Evolutionary conservation across 306 rosid genomes (phyloP), one percentile per base, ranked within the genome.

Genomic region (Trifolium subterraneum): DNA sequence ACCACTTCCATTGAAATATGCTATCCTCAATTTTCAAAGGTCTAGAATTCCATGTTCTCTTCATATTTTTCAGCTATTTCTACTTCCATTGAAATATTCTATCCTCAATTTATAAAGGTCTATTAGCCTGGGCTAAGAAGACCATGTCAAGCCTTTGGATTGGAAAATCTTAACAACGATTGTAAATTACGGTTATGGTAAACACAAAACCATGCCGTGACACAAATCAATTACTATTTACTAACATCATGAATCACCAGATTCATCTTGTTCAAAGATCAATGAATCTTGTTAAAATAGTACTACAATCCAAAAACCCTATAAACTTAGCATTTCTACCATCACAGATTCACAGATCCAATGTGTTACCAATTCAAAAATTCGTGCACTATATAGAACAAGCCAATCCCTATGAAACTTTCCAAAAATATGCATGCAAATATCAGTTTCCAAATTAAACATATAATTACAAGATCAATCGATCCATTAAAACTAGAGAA

Each of bases 361-460:
- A 25, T 25, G 25, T 25, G 29, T 25, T 25, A 47, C 33, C 31
- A 55, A 22, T 55, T 2, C 3, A 10, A 51, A 16, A 51, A 51
- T 16, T 16, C 5, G 20, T 18, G 58, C 25, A 25, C 3, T 25
- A 25, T 2, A 25, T 25, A 25, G 29, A 25, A 25, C 29, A 25
- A 25, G 2, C 29, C 29, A 9, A 50, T 7, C 12, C 11, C 1
- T 5, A 33, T 33, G 36, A 33, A 33, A 33, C 36, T 33, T 33
- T 33, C 36, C 36, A 33, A 33, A 25, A 25, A 25, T 25, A 25
- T 1, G 20, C 44, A 8, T 23, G 14, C 31, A 64, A 71, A 18
- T 19, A 71, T 63, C 68, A 42, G 19, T 59, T 64, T 64, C 54
- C 31, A 78, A 51, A 12, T 29, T n/a, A 39, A 73, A 41, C 11